Evolutionary conservation across 495 filamentous ascomycete species (phyloP).

Genomic region (Aspergillus taichungensis): DNA sequence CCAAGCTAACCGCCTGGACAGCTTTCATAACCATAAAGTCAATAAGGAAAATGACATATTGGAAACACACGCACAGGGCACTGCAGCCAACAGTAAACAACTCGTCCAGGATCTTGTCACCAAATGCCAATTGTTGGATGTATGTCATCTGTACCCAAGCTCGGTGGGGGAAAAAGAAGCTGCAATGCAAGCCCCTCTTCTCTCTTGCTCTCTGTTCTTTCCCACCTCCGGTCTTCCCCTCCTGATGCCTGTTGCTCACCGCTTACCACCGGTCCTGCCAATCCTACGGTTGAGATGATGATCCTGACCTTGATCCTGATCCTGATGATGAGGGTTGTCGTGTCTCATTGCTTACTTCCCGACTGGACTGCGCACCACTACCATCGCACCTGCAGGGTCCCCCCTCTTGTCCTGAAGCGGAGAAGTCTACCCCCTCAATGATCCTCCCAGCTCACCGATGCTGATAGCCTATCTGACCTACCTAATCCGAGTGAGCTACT

Average conservation of each 20-base stretch:
- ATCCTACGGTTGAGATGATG: too few relatives aligned
- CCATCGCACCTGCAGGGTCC: conserved; percentile 6
- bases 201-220: not conserved
- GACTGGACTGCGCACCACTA: not conserved
- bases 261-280: conserved; percentile 9
- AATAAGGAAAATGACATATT: too few relatives aligned
- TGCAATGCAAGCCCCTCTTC: conserved; percentile 8
- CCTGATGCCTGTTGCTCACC: conserved; percentile 2
- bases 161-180: not conserved
- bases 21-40: too few relatives aligned
- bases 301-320: too few relatives aligned
- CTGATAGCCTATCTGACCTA: not conserved
- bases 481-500: not conserved
- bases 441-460: conserved; percentile 4
- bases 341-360: too few relatives aligned
- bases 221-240: too few relatives aligned
- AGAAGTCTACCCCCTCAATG: too few relatives aligned
- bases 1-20: conserved; percentile 8
- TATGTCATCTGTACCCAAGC: conserved; percentile 6
- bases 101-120: conserved; percentile 3
- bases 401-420: not conserved
- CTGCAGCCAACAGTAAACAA: too few relatives aligned
- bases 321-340: too few relatives aligned
- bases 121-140: not conserved
- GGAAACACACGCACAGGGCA: too few relatives aligned